Evolutionary conservation across 2,329 filamentous ascomycete species (phyloP), one percentile per base, ranked within the genome.

Genomic region (Fusarium staphyleae): DNA sequence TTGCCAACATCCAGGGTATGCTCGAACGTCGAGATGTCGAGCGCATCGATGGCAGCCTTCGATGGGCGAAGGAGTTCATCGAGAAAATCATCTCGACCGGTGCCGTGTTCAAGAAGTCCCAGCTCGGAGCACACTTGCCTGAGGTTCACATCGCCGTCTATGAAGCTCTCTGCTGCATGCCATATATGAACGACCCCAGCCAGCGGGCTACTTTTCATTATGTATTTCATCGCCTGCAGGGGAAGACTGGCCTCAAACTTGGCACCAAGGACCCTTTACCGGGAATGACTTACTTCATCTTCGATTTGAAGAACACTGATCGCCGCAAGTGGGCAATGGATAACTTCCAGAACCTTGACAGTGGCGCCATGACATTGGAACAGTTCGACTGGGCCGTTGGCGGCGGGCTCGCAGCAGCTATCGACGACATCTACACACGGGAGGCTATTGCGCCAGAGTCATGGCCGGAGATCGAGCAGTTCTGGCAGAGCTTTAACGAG

Each of bases 311-410:
- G 40, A 87, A 90, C 61, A 77, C 84, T 24, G 86, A 93, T 57
- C 72, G 73, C 14, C 71, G 73, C 24, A 69, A 60, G 28, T 76
- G 74, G 74, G 74, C 74, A 9, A 65, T 66, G 48, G 70, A 72
- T 15, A 76, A 76, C 41, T 76, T 73, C 69, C 73, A 74, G 49
- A 69, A 69, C 22, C 83, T 89, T 58, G 79, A 82, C 40, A 80
- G 84, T 11, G 77, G 81, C 19, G 75, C 77, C 15, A 81, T 96
- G 43, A 86, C 87, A 1, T 78, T 82, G 9, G 81, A 86, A 29
- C 89, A 95, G 60, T 98, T 96, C 69, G 90, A 96, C 35, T 96
- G 90, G 88, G 90, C 90, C 10, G 86, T 97, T 33, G 87, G 87
- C 58, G 87, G 90, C 55, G 86, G 87, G 28, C 78, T 98, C 14